Evolutionary conservation across 2,329 filamentous ascomycete genomes (phyloP).

Genomic region (Talaromyces islandicus): DNA sequence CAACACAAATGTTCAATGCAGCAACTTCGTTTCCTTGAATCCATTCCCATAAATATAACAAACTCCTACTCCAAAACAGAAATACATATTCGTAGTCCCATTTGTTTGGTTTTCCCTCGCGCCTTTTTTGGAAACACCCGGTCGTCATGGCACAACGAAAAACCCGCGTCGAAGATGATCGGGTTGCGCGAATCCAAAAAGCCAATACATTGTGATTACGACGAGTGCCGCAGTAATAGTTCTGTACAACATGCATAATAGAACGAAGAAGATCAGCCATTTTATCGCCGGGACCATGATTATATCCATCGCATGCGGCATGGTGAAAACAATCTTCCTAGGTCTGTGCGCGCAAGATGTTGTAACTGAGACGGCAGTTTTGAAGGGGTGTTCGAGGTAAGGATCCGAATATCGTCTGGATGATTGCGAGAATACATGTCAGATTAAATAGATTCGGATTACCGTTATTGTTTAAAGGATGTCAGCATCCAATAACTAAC

Average conservation of each 20-base stretch:
- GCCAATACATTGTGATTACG: background rate
- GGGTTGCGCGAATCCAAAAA: background rate
- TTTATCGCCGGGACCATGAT: fast-evolving
- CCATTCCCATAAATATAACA: background rate
- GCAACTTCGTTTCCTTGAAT: background rate
- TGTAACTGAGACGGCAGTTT: background rate
- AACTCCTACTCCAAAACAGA: background rate
- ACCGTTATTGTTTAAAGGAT: background rate
- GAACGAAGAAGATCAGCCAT: background rate
- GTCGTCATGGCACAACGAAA: background rate
- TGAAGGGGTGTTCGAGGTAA: too few species aligned
- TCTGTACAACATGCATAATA: background rate
- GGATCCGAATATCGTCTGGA: background rate
- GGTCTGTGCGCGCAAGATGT: background rate
- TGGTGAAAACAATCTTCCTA: too few species aligned
- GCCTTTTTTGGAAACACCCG: background rate
- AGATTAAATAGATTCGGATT: background rate
- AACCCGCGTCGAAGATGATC: background rate
- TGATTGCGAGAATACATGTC: background rate
- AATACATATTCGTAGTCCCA: too few species aligned
- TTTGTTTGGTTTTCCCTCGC: background rate
- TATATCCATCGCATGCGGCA: background rate
- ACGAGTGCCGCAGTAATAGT: background rate
- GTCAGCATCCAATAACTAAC: background rate
- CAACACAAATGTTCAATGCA: background rate